phyloP scores from a whole-genome alignment of 345 rosid species.

The Litchi chinensis region DNA sequence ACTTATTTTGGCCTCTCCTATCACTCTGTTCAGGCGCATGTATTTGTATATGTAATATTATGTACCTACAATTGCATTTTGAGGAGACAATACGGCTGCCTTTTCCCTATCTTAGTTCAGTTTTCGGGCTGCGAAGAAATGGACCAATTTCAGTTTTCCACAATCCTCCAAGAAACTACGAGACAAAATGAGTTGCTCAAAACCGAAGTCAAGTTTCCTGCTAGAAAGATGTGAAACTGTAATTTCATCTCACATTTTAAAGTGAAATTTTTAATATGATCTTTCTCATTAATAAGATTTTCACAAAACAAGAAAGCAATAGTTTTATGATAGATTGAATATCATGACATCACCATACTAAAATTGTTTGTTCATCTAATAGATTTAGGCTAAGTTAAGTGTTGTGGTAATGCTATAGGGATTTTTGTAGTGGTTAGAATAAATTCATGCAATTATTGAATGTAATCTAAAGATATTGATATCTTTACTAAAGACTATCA shows the following conservation, averaged over 20 bases:
- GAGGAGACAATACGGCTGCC: neutral
- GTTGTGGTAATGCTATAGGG: no score
- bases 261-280: no score
- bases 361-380: no score
- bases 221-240: neutral
- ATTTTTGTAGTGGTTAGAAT: no score
- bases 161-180: neutral
- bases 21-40: neutral
- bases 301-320: neutral
- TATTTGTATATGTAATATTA: neutral
- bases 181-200: neutral
- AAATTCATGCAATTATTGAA: no score
- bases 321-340: no score
- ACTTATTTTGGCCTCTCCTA: neutral
- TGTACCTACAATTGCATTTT: neutral
- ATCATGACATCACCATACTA: no score
- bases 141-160: neutral
- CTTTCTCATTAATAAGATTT: neutral
- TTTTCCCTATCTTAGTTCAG: neutral
- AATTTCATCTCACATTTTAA: neutral
- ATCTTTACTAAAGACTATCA: no score
- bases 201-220: neutral
- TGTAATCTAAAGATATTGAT: no score
- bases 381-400: no score
- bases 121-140: neutral